Evolutionary conservation across 176 grass and related monocot species (phyloP), one percentile per base, ranked within the genome.

Genomic region (Aegilops sharonensis): DNA sequence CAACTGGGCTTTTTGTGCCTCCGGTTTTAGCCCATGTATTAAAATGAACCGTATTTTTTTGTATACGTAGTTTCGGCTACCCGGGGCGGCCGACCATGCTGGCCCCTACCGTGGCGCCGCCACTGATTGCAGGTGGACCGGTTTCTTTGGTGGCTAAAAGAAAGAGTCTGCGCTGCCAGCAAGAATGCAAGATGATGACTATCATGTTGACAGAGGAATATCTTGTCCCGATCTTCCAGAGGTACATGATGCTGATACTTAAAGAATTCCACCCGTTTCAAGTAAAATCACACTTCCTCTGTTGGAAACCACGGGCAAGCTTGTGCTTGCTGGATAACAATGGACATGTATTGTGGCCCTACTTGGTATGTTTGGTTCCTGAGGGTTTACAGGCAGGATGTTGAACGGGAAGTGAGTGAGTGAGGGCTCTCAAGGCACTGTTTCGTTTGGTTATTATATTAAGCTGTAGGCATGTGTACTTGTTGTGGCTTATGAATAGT

Each of bases 191-290:
- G 70, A 73, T 47, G 39, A 73, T 73, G 8, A 73, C 70, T 72
- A 72, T 43, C 12, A 74, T 47, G 71, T 47, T 48, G 71, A 47
- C 40, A 74, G 23, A 74, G 40, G 71, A 74, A 74, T 74, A 74
- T 47, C 71, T 27, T 13, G 12, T 47, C 71, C 40, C 3, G n/a
- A 15, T 5, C 71, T 74, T 48, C 71, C 71, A 48, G 71, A 74
- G 71, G 71, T 74, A 74, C 40, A 29, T 3, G 5, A 25, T 48
- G 40, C 39, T 47, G 71, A 27, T 74, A 74, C 39, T 48, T 48
- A 15, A 74, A 74, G 12, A 74, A 48, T 74, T 47, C 2, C 10
- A 45, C 42, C 42, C 12, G 6, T 74, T 27, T 27, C 68, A 74
- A 47, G n/a, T 27, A 74, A 45, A 74, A 72, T 72, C 21, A 13